These are phyloP conservation scores for Cutaneotrichosporon dermatis DNA, from an alignment of 1,284 basidiomycete genomes.

Conservation along the genomic window DNA sequence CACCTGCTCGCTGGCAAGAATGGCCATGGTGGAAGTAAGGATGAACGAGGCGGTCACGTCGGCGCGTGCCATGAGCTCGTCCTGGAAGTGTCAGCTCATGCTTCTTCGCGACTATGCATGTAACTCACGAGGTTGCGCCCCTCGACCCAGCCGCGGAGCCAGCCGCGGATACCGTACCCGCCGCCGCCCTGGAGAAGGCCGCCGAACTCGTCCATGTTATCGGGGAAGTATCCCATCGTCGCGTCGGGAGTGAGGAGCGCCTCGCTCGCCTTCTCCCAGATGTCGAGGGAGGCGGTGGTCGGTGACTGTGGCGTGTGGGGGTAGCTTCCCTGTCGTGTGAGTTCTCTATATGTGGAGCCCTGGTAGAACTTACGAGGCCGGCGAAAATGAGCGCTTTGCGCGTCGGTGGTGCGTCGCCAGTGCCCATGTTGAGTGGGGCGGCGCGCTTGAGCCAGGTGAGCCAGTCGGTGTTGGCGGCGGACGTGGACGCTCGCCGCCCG, in stretches of 20 bases:
- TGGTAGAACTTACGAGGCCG: conserved; percentile 39
- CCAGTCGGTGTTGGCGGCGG: conserved; percentile 36
- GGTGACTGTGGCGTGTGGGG: conserved; percentile 46
- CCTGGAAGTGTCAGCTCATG: conserved; percentile 24
- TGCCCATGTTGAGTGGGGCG: conserved; percentile 15
- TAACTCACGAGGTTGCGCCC: conserved; percentile 42
- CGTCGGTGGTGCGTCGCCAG: conserved; percentile 6
- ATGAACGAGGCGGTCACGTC: conserved; percentile 48
- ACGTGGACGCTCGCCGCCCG: conserved; percentile 29
- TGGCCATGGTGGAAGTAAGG: conserved; percentile 44
- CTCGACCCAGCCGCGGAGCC: conserved; percentile 47
- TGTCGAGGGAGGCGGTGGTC: conserved; percentile 37
- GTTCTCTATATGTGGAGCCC: neutral
- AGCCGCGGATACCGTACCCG: conserved; percentile 31
- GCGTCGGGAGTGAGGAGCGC: conserved; percentile 42
- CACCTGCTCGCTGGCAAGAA: conserved; percentile 44
- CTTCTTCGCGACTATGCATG: conserved; percentile 1
- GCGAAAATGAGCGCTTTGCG: conserved; percentile 41
- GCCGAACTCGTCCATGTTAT: conserved; percentile 41
- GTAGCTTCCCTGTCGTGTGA: conserved; percentile 42
- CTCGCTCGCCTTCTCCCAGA: conserved; percentile 47
- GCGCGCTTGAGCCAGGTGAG: conserved; percentile 34
- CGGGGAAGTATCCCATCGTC: conserved; percentile 41
- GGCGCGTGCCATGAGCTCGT: conserved; percentile 44
- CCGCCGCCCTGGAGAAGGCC: conserved; percentile 26